Evolutionary conservation across 495 filamentous ascomycete species (phyloP).

Genomic region (Neurospora terricola): DNA sequence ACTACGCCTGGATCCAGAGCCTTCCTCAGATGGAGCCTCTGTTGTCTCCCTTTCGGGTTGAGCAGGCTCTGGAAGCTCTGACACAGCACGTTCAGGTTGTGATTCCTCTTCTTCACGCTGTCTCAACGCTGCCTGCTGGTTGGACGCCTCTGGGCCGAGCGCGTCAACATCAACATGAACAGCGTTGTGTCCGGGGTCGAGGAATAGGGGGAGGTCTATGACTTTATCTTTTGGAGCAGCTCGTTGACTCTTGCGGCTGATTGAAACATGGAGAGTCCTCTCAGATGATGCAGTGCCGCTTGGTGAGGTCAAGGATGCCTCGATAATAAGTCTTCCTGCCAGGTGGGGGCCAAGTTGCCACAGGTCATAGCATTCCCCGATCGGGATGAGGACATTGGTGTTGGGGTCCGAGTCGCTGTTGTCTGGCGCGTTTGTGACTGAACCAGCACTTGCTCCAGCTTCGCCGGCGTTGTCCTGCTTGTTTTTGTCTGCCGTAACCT

Average conservation of each 20-base stretch:
- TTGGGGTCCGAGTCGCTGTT: not conserved
- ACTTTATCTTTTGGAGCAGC: not conserved
- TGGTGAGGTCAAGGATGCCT: not conserved
- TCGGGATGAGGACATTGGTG: not conserved
- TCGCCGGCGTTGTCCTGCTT: not conserved
- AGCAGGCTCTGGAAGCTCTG: not conserved
- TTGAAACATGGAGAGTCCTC: not conserved
- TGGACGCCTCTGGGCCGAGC: not conserved
- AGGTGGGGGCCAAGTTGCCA: not conserved
- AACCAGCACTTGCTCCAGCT: not conserved
- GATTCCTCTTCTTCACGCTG: not conserved
- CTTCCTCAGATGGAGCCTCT: not conserved
- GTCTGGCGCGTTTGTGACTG: not conserved
- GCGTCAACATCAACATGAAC: constrained; percentile 3
- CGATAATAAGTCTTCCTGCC: not conserved
- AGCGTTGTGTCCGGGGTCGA: constrained; percentile 4
- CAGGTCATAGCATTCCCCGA: not conserved
- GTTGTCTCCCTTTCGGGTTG: not conserved
- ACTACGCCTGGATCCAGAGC: not conserved
- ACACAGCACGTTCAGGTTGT: not conserved
- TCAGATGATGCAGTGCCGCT: not conserved
- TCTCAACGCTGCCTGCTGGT: not conserved
- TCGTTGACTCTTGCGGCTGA: not conserved
- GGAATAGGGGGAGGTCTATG: not conserved
- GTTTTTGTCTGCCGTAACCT: not conserved